Conservation (phyloP, 805 yeast genomes). For the Citeromyces matritensis region DNA sequence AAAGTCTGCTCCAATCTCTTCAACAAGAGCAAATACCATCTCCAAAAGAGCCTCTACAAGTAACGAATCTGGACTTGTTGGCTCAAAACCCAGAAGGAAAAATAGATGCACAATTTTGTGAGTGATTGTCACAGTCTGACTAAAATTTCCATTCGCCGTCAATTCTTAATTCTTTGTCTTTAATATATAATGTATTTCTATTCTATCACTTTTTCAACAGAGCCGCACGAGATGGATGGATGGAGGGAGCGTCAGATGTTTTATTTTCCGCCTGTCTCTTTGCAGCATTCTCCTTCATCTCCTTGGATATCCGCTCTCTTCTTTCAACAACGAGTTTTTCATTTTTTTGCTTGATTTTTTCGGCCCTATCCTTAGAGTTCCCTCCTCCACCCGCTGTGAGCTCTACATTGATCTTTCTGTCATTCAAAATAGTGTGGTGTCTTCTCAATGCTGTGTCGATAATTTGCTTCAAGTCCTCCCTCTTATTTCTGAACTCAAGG, state of each 20-base stretch:
- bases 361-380: constrained; percentile 50
- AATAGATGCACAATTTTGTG: constrained; percentile 33
- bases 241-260: constrained; percentile 9
- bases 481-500: constrained; percentile 55
- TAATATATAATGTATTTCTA: not conserved
- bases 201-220: constrained; percentile 15
- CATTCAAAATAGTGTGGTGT: constrained; percentile 60
- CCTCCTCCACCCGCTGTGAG: constrained; percentile 98
- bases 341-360: constrained; percentile 70
- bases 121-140: constrained; percentile 2
- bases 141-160: not conserved
- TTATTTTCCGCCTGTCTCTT: constrained; percentile 5
- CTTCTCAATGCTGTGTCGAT: constrained; percentile 76
- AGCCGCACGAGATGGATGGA: constrained; percentile 59
- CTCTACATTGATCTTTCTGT: constrained; percentile 84
- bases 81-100: constrained; percentile 21
- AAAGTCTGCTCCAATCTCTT: constrained; percentile 6
- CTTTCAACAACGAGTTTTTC: constrained; percentile 61
- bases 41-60: not conserved
- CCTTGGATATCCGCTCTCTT: constrained; percentile 35
- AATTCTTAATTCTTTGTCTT: not conserved
- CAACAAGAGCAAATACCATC: constrained; percentile 2
- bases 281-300: constrained; percentile 19
- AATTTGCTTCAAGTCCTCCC: constrained; percentile 52
- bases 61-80: not conserved